Conservation (phyloP, 1,284 basidiomycete genomes). For the Trametes hirsuta region DNA sequence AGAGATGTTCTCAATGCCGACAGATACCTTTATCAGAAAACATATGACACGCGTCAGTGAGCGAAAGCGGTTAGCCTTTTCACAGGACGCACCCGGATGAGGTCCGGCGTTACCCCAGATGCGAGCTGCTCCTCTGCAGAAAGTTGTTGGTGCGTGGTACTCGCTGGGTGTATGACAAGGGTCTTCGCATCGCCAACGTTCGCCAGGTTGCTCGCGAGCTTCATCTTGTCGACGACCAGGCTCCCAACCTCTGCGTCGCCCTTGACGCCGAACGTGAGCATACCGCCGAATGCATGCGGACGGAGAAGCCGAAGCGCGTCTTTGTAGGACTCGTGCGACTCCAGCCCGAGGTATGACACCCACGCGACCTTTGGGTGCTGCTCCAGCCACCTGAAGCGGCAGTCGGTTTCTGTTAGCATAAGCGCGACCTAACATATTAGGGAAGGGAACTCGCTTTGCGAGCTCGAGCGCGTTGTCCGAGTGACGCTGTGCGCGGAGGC, state of each 20-base stretch:
- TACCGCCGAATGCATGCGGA: constrained; percentile 66
- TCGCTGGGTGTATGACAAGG: constrained; percentile 81
- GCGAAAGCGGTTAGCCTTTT: too few species aligned
- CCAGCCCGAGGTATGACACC: constrained; percentile 83
- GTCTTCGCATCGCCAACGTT: constrained; percentile 85
- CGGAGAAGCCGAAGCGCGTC: constrained; percentile 65
- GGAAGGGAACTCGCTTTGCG: constrained; percentile 50
- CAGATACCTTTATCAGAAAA: constrained; percentile 47
- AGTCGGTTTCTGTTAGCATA: neutral
- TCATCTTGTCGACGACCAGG: constrained; percentile 74
- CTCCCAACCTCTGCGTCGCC: constrained; percentile 64
- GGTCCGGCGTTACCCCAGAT: constrained; percentile 80
- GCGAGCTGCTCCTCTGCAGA: constrained; percentile 66
- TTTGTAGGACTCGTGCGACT: constrained; percentile 64
- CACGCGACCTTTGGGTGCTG: constrained; percentile 73
- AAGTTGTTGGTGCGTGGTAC: constrained; percentile 86
- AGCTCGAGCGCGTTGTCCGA: constrained; percentile 76
- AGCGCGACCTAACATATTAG: neutral
- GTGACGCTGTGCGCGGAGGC: constrained; percentile 79
- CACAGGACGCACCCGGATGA: constrained; percentile 66
- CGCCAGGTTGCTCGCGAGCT: constrained; percentile 76
- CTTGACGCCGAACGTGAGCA: constrained; percentile 83
- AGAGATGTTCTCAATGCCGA: constrained; percentile 83
- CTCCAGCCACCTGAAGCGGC: constrained; percentile 56
- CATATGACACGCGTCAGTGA: too few species aligned